These are phyloP conservation scores for Sclerotinia spermophila DNA, from an alignment of 2,329 filamentous ascomycete species.

Conservation along the genomic window DNA sequence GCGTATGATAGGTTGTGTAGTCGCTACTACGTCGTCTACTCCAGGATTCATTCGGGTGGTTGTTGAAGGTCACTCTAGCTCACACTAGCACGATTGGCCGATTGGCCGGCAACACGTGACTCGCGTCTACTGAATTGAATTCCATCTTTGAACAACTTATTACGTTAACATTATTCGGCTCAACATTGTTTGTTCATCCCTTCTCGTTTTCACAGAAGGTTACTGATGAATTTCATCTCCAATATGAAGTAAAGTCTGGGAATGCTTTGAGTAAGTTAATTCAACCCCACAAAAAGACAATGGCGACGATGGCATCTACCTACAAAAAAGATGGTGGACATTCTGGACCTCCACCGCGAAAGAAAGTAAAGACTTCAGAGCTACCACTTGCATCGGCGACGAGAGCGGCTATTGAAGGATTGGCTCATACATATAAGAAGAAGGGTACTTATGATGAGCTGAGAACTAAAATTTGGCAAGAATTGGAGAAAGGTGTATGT, in stretches of 20 bases:
- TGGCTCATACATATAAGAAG: slow-evolving; percentile 81
- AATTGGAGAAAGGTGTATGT: slow-evolving; percentile 65
- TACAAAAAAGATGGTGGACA: slow-evolving; percentile 25
- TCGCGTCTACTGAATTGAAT: slow-evolving; percentile 1
- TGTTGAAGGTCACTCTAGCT: slow-evolving; percentile 11
- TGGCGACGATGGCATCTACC: slow-evolving; percentile 3
- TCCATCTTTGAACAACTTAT: neutral
- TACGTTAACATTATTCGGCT: neutral
- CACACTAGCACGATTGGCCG: neutral
- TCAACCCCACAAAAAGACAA: neutral
- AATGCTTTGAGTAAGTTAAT: neutral
- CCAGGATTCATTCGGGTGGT: slow-evolving; percentile 2
- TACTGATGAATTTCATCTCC: neutral
- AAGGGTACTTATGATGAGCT: slow-evolving; percentile 78
- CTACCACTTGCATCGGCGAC: slow-evolving; percentile 71
- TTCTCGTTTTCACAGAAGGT: neutral
- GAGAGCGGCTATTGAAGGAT: slow-evolving; percentile 66
- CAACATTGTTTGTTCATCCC: neutral
- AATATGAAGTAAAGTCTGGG: neutral
- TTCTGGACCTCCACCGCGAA: slow-evolving; percentile 28
- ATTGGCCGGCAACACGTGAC: neutral
- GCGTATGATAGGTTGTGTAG: neutral
- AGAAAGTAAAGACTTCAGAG: slow-evolving; percentile 69
- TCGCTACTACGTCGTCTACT: slow-evolving; percentile 2
- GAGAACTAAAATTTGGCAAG: slow-evolving; percentile 72